A percentile compares a stretch with the other conserved stretches of the same genome.
Conservation (phyloP, 2,329 filamentous ascomycete species). For the Ophiostoma himal-ulmi region DNA sequence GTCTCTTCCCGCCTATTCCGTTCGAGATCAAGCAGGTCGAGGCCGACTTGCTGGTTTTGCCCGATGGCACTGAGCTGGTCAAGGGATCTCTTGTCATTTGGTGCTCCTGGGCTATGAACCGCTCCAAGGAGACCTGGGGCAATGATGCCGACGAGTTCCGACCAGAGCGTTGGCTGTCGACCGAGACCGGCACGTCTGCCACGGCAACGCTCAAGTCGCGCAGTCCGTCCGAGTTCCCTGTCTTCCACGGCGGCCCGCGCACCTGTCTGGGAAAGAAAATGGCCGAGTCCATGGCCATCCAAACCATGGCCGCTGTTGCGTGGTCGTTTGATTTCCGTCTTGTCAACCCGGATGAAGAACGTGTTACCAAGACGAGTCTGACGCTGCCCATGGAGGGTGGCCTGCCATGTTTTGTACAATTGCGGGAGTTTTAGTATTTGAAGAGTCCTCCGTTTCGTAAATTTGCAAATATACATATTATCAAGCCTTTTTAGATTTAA, state of each 20-base stretch:
- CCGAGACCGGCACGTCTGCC: neutral
- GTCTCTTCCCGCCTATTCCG: conserved; percentile 59
- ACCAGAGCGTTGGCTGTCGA: conserved; percentile 51
- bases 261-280: conserved; percentile 58
- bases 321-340: conserved; percentile 46
- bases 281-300: conserved; percentile 55
- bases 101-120: conserved; percentile 60
- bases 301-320: conserved; percentile 48
- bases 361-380: conserved; percentile 54
- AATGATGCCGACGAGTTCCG: conserved; percentile 49
- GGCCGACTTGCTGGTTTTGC: conserved; percentile 42
- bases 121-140: conserved; percentile 53
- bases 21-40: conserved; percentile 60
- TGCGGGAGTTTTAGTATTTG: neutral
- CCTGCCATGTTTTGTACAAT: conserved; percentile 42
- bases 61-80: conserved; percentile 56
- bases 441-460: no score
- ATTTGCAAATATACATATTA: no score
- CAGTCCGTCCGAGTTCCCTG: conserved; percentile 52
- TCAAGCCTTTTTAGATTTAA: no score
- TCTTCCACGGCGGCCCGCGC: conserved; percentile 60
- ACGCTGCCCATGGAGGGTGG: conserved; percentile 60
- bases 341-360: conserved; percentile 34
- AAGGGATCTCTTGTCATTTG: conserved; percentile 51
- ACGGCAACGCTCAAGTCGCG: conserved; percentile 37